Conservation (phyloP, 306 rosid genomes). For the Cicer pinnatifidum region DNA sequence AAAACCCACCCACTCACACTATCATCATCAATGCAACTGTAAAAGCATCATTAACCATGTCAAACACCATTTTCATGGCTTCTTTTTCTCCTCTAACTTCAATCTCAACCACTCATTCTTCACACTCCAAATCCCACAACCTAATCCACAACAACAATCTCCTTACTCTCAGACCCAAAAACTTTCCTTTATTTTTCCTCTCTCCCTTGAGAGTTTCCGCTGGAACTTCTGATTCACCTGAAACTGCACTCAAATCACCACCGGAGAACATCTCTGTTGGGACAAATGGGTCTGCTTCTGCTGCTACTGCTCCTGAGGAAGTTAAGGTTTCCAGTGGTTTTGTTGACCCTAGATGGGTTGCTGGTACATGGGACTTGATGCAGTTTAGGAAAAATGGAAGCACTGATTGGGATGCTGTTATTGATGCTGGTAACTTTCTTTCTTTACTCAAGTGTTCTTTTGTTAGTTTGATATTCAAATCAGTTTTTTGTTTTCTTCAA, state of each 20-base stretch:
- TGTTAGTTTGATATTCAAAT: background rate
- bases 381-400: slow-evolving; percentile 77
- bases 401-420: slow-evolving; percentile 95
- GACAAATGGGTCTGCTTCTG: slow-evolving; percentile 62
- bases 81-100: slow-evolving; percentile 70
- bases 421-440: slow-evolving; percentile 76
- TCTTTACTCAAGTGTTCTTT: background rate
- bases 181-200: slow-evolving; percentile 40
- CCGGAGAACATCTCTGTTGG: slow-evolving; percentile 47
- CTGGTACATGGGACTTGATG: slow-evolving; percentile 95
- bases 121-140: slow-evolving; percentile 44
- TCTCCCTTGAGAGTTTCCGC: slow-evolving; percentile 52
- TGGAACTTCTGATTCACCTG: slow-evolving; percentile 51
- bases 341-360: slow-evolving; percentile 74
- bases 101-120: slow-evolving; percentile 56
- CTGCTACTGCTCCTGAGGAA: slow-evolving; percentile 34
- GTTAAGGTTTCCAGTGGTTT: slow-evolving; percentile 51
- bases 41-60: slow-evolving; percentile 27
- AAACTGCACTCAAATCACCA: slow-evolving; percentile 46
- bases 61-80: slow-evolving; percentile 65
- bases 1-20: background rate
- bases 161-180: slow-evolving; percentile 50
- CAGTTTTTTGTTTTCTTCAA: background rate
- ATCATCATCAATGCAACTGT: slow-evolving; percentile 8
- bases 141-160: slow-evolving; percentile 14